These are phyloP conservation scores for Cucurbitaria berberidis DNA, from an alignment of 2,329 filamentous ascomycete species.

Conservation along the genomic window DNA sequence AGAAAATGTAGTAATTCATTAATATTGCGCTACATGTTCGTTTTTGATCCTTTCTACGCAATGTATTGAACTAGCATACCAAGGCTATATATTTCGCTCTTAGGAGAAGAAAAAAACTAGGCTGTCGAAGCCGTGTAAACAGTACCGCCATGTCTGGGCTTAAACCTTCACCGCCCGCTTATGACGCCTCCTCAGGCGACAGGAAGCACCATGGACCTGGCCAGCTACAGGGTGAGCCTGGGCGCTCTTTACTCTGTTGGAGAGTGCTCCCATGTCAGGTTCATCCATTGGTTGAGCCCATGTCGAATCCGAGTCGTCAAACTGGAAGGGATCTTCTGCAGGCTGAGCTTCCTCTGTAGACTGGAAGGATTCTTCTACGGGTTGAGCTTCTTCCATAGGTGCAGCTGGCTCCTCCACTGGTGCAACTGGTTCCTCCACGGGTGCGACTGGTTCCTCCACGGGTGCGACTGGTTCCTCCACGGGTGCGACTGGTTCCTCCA, in stretches of 20 bases:
- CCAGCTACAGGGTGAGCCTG: background rate
- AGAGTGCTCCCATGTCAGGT: background rate
- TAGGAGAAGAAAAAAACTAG: no score
- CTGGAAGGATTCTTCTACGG: background rate
- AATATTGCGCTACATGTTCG: background rate
- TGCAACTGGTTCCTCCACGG: no score
- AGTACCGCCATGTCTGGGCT: no score
- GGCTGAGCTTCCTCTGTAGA: background rate
- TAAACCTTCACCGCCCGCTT: background rate
- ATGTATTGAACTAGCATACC: background rate
- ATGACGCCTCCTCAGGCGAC: background rate
- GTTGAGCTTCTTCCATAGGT: background rate
- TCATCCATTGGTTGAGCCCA: background rate
- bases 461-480: background rate
- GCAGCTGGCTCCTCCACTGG: background rate
- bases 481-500: background rate
- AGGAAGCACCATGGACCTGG: background rate
- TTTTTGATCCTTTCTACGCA: background rate
- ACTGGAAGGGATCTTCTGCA: background rate
- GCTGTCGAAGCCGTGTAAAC: no score
- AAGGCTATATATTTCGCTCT: no score
- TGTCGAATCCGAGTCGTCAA: background rate
- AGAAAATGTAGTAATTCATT: conserved; percentile 4
- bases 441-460: background rate
- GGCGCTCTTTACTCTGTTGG: background rate